Conservation (phyloP, 306 rosid genomes). For the Ormosia semicastrata region DNA sequence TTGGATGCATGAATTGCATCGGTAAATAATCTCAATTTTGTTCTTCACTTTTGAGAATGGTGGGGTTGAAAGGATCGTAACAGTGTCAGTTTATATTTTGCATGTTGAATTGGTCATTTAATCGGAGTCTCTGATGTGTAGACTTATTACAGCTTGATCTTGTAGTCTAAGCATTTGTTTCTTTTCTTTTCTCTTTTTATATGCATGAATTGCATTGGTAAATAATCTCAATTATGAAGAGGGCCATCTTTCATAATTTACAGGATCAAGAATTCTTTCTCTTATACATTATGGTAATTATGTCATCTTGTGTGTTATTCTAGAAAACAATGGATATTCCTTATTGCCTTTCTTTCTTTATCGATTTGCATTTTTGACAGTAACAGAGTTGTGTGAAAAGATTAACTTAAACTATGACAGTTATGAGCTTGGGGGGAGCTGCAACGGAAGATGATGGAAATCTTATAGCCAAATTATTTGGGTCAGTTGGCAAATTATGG, state of each 20-base stretch:
- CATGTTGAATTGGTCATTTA: neutral
- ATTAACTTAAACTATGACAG: slow-evolving; percentile 42
- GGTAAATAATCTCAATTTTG: slow-evolving; percentile 16
- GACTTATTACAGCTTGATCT: slow-evolving; percentile 1
- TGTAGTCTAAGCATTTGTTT: neutral
- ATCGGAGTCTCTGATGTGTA: neutral
- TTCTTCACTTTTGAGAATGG: too few relatives aligned
- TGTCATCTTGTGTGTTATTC: neutral
- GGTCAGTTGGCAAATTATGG: slow-evolving; percentile 87
- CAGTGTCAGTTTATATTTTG: neutral
- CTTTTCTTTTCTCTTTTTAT: neutral
- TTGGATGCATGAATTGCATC: slow-evolving; percentile 11
- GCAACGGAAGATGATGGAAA: slow-evolving; percentile 82
- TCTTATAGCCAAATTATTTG: slow-evolving; percentile 70
- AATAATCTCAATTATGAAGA: slow-evolving; percentile 17
- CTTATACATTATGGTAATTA: neutral
- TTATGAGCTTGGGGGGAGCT: slow-evolving; percentile 82
- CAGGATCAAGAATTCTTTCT: slow-evolving; percentile 18
- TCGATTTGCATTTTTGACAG: slow-evolving; percentile 3
- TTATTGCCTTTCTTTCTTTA: slow-evolving; percentile 16
- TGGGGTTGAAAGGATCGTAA: neutral
- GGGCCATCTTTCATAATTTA: slow-evolving; percentile 3
- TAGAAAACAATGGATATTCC: slow-evolving; percentile 2
- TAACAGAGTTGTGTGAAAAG: slow-evolving; percentile 17
- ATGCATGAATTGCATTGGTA: slow-evolving; percentile 5